Percentiles rank a stretch among this genome's conserved stretches.
Conservation (phyloP, 306 rosid genomes). For the Vicia sativa region DNA sequence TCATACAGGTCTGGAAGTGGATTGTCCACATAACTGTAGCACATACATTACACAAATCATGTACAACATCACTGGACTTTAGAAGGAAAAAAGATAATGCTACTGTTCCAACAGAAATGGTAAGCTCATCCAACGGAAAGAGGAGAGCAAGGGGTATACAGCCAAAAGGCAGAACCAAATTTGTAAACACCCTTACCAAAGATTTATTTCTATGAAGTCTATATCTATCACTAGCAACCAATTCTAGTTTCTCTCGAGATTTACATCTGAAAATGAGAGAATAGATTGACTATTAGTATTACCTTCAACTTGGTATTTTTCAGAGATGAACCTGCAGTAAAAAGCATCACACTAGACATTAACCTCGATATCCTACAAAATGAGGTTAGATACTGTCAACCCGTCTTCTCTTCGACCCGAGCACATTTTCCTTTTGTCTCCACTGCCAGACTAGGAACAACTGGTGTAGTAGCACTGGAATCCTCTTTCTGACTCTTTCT, state of each 20-base stretch:
- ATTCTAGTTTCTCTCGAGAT: conserved; percentile 36
- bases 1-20: not conserved
- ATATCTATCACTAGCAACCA: conserved; percentile 27
- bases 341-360: conserved; percentile 18
- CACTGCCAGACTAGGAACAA: conserved; percentile 28
- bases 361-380: conserved; percentile 30
- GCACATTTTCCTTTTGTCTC: conserved; percentile 23
- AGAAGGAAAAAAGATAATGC: conserved; percentile 5
- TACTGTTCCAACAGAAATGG: conserved; percentile 20
- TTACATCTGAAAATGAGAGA: conserved; percentile 1
- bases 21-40: conserved; percentile 14
- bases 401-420: conserved; percentile 27
- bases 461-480: not conserved
- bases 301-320: conserved; percentile 16
- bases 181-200: conserved; percentile 20
- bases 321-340: conserved; percentile 25
- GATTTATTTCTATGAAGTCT: conserved; percentile 27
- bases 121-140: conserved; percentile 26
- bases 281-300: conserved; percentile 17
- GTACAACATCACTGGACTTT: conserved; percentile 36
- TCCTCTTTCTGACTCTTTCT: conserved; percentile 33
- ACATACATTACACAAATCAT: not conserved
- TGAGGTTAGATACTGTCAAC: conserved; percentile 28
- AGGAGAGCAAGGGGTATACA: conserved; percentile 22
- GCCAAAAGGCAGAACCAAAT: conserved; percentile 1